Conservation (phyloP, 2,329 filamentous ascomycete genomes). For the Phoma sp. region DNA sequence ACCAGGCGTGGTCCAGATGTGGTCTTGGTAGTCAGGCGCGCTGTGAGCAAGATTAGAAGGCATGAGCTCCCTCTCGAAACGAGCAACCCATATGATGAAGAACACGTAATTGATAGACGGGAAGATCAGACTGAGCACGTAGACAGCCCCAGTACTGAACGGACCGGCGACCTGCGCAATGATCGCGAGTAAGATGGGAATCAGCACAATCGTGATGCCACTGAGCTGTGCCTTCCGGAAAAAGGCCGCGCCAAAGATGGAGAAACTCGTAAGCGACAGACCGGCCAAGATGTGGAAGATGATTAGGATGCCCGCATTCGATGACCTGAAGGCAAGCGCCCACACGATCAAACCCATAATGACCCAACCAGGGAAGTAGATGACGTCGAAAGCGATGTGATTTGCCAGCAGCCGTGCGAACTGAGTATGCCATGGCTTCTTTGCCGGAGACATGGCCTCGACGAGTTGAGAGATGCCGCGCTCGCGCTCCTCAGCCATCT, state of each 20-base stretch:
- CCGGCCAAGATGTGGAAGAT: constrained; percentile 77
- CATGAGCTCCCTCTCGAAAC: constrained; percentile 70
- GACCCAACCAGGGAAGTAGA: constrained; percentile 85
- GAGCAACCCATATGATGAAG: constrained; percentile 77
- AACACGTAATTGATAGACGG: constrained; percentile 87
- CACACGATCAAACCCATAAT: constrained; percentile 75
- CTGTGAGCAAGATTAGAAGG: constrained; percentile 66
- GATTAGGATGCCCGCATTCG: constrained; percentile 53
- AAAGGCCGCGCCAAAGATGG: constrained; percentile 79
- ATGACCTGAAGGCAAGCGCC: constrained; percentile 57
- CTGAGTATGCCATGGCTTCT: constrained; percentile 75
- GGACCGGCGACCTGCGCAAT: constrained; percentile 76
- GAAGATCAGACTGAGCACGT: constrained; percentile 76
- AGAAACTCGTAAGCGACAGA: constrained; percentile 77
- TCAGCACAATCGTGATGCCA: constrained; percentile 77
- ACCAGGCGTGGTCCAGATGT: constrained; percentile 69
- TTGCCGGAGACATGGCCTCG: constrained; percentile 88
- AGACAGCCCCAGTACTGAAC: constrained; percentile 68
- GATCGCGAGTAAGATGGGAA: constrained; percentile 77
- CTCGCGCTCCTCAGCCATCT: constrained; percentile 85
- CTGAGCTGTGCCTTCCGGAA: constrained; percentile 89
- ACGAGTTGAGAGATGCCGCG: constrained; percentile 85
- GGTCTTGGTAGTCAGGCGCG: constrained; percentile 58
- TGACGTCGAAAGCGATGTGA: constrained; percentile 77
- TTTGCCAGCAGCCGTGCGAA: constrained; percentile 77